Evolutionary conservation across 495 filamentous ascomycete genomes (phyloP).

Genomic region (Filosporella fistucella): DNA sequence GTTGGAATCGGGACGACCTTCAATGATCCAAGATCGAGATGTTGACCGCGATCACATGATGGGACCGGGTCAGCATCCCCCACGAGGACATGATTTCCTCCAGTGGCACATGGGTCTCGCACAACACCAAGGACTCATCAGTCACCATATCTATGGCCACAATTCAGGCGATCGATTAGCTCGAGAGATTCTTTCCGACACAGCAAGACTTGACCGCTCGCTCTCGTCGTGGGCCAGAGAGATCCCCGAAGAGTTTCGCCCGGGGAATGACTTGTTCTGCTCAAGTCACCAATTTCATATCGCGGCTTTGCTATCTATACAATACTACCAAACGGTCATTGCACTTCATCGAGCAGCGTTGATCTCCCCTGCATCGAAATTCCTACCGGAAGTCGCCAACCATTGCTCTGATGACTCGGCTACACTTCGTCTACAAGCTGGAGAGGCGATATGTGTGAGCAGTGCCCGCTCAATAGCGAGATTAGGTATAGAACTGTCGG

Average conservation of each 20-base stretch:
- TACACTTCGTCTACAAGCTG: neutral
- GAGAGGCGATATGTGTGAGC: neutral
- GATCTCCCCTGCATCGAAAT: neutral
- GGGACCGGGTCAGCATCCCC: neutral
- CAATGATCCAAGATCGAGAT: neutral
- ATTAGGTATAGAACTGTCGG: neutral
- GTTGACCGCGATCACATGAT: neutral
- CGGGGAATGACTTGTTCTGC: neutral
- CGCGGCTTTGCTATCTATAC: neutral
- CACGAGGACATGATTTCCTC: neutral
- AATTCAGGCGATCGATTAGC: neutral
- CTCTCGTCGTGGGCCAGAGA: neutral
- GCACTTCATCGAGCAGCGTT: neutral
- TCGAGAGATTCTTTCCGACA: neutral
- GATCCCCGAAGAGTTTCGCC: neutral
- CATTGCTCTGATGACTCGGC: neutral
- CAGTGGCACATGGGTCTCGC: neutral
- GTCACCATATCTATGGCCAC: slow-evolving; percentile 1
- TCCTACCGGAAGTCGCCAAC: neutral
- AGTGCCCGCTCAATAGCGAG: neutral
- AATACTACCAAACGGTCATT: neutral
- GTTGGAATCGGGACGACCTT: neutral
- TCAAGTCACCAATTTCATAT: neutral
- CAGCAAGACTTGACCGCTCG: neutral
- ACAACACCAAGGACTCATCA: neutral